Conservation (phyloP, 345 rosid genomes). For the Citrus mangshanensis region DNA sequence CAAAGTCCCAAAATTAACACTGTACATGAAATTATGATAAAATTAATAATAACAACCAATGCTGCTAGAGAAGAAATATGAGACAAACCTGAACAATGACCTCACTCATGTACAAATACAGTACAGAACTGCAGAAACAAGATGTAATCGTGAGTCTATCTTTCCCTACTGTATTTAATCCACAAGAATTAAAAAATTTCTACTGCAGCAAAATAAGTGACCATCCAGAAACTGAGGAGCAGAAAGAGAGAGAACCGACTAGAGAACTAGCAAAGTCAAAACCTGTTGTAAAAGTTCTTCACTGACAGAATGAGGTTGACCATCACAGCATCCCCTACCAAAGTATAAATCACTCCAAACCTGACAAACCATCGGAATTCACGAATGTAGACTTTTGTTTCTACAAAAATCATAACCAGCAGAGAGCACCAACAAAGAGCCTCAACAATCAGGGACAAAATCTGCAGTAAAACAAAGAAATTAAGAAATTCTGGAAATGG, state of each 20-base stretch:
- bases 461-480: constrained; percentile 41
- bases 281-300: constrained; percentile 74
- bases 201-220: not conserved
- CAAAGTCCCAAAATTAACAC: not conserved
- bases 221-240: not conserved
- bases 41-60: not conserved
- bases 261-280: constrained; percentile 13
- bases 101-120: constrained; percentile 80
- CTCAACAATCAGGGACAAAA: constrained; percentile 63
- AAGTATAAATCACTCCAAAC: constrained; percentile 73
- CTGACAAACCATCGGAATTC: constrained; percentile 94
- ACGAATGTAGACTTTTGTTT: constrained; percentile 73
- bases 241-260: not conserved
- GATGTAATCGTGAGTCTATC: constrained; percentile 26
- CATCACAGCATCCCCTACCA: constrained; percentile 84
- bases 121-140: constrained; percentile 56
- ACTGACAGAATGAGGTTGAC: constrained; percentile 70
- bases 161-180: not conserved
- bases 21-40: not conserved
- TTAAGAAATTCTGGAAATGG: constrained; percentile 7
- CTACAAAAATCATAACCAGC: constrained; percentile 67
- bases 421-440: constrained; percentile 82
- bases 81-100: constrained; percentile 78
- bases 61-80: constrained; percentile 12
- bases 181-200: not conserved